These are phyloP conservation scores for Venturia nashicola DNA, from an alignment of 2,329 filamentous ascomycete genomes.

Conservation along the genomic window DNA sequence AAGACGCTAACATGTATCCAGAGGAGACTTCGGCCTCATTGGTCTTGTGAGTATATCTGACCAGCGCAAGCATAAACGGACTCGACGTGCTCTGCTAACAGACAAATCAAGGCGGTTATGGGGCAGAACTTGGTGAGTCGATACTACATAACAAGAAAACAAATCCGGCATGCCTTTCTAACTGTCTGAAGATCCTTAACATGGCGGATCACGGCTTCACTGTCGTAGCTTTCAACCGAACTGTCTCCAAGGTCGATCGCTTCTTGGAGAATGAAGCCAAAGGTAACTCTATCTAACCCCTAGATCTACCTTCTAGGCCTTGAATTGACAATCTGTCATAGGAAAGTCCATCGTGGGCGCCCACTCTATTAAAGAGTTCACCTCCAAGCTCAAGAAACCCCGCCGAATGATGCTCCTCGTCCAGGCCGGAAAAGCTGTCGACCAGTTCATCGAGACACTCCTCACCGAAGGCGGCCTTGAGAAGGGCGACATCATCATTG, in stretches of 20 bases:
- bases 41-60: constrained; percentile 29
- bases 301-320: background rate
- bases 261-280: constrained; percentile 33
- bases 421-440: constrained; percentile 94
- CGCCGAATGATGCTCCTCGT: constrained; percentile 97
- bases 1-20: constrained; percentile 18
- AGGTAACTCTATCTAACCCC: constrained; percentile 18
- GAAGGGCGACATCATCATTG: constrained; percentile 94
- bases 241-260: constrained; percentile 48
- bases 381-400: constrained; percentile 78
- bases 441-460: constrained; percentile 96
- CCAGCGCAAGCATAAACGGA: background rate
- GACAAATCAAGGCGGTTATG: constrained; percentile 11
- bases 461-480: constrained; percentile 59
- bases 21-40: constrained; percentile 42
- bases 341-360: constrained; percentile 90
- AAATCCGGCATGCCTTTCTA: too few species aligned
- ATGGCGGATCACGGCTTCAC: constrained; percentile 62
- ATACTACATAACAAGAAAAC: too few species aligned
- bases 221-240: constrained; percentile 97
- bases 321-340: background rate
- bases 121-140: constrained; percentile 34
- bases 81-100: background rate
- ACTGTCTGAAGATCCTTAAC: constrained; percentile 31
- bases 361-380: constrained; percentile 87